Base-by-base conservation (phyloP, 495 filamentous ascomycete genomes). In the Symbiotaphrina buchneri region DNA sequence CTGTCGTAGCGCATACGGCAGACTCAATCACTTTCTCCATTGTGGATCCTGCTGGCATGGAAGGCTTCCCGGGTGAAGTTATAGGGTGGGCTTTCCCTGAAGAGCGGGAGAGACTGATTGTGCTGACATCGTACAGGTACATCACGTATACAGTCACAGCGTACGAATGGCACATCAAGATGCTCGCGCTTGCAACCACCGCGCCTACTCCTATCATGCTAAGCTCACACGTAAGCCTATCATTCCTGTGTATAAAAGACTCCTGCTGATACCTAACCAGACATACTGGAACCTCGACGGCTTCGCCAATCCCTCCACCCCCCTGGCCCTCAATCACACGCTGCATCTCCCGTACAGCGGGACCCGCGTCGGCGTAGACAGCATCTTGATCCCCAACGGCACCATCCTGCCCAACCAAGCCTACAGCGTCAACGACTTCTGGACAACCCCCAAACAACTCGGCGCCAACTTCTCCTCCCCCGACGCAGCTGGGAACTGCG, bases 251-350 rank as follows among this genome's bases (percentile, higher is more conserved):
- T n/a, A n/a, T n/a, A n/a, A n/a, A 15, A 8, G 19, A 28, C 30
- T 10, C 19, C 11, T 27, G 10, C 10, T 10, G 10, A 15, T 27
- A 21, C 27, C 32, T 32, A 77, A 80, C 41, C 75, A 81, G 55
- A 67, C 75, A 29, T 91, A 90, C 55, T 91, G 79, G 78, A 87
- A 90, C 50, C 56, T 91, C 33, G 79, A 84, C 46, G 81, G 68
- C 6, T 91, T 82, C 47, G 51, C 57, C 35, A 65, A 67, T 44
- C 54, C 57, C 18, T 54, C 71, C 43, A 70, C 71, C 2, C 44
- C 59, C 10, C 61, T 55, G 5, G 59, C 68, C 16, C 55, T 90
- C n/a, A 71, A 82, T 41, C 66, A 87, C 48, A 49, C 37, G 3
- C 52, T 91, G 23, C 65, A 71, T 36, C 40, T 90, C 41, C 81